These are phyloP conservation scores for Tetradesmus obliquus DNA, from an alignment of 139 green algal species.

Conservation along the genomic window DNA sequence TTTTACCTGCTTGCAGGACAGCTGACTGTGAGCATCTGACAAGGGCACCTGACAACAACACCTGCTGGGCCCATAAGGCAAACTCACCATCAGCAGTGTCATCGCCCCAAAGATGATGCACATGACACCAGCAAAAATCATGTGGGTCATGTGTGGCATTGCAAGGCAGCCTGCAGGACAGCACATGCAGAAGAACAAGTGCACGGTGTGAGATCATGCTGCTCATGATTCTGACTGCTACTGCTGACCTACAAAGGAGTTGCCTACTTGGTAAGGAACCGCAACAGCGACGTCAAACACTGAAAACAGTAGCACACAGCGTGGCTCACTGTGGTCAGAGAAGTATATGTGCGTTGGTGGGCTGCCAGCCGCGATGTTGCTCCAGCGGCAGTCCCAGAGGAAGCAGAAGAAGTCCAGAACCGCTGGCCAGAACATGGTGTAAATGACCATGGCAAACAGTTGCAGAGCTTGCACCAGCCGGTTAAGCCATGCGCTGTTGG, in stretches of 20 bases:
- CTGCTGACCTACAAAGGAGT: not conserved
- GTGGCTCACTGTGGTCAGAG: no score
- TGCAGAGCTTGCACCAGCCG: not conserved
- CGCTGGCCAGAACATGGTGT: no score
- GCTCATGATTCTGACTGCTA: not conserved
- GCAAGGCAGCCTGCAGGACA: not conserved
- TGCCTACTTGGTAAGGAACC: not conserved
- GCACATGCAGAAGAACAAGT: not conserved
- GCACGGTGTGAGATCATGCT: not conserved
- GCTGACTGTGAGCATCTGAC: not conserved
- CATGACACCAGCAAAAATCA: constrained; percentile 8
- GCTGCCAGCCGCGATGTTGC: not conserved
- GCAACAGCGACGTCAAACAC: not conserved
- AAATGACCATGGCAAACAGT: not conserved
- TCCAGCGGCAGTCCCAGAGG: not conserved
- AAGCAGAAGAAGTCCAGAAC: not conserved
- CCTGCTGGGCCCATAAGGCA: no score
- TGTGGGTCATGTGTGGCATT: constrained; percentile 42
- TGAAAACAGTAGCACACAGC: no score
- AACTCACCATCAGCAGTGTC: not conserved
- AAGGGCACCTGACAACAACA: no score
- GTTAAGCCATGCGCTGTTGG: not conserved
- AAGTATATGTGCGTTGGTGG: not conserved
- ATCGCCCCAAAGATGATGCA: not conserved
- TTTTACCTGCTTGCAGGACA: not conserved